These are phyloP conservation scores for Voacanga thouarsii DNA, from an alignment of 257 asterid species.

Conservation along the genomic window DNA sequence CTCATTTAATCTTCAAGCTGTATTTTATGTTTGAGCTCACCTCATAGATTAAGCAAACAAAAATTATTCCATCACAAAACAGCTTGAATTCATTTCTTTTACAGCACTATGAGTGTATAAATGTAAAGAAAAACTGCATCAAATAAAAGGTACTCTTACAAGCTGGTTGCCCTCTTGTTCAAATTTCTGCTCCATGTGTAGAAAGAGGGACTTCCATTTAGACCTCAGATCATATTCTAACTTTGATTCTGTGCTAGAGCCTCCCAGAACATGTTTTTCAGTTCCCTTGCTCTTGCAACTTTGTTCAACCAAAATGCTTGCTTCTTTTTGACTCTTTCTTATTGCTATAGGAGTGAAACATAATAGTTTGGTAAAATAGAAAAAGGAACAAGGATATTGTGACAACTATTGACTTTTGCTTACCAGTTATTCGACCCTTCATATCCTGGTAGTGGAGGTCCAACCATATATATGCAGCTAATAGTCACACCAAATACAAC, in stretches of 20 bases:
- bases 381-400: neutral
- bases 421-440: constrained; percentile 71
- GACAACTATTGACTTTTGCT: constrained; percentile 14
- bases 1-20: neutral
- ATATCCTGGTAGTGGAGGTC: constrained; percentile 84
- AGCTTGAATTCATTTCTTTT: neutral
- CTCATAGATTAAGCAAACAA: neutral
- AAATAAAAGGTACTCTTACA: constrained; percentile 38
- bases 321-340: constrained; percentile 72
- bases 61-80: neutral
- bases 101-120: neutral
- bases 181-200: constrained; percentile 49
- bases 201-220: constrained; percentile 81
- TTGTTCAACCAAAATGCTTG: constrained; percentile 64
- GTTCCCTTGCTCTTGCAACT: constrained; percentile 40
- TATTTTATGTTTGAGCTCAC: neutral
- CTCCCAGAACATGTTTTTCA: constrained; percentile 36
- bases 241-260: constrained; percentile 24
- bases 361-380: constrained; percentile 5
- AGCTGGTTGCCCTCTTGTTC: constrained; percentile 60
- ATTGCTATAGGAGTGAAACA: constrained; percentile 38
- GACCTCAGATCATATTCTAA: constrained; percentile 55
- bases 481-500: constrained; percentile 24
- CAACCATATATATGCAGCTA: constrained; percentile 81
- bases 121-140: neutral